Conservation (phyloP, 345 rosid genomes). For the Acer saccharum region DNA sequence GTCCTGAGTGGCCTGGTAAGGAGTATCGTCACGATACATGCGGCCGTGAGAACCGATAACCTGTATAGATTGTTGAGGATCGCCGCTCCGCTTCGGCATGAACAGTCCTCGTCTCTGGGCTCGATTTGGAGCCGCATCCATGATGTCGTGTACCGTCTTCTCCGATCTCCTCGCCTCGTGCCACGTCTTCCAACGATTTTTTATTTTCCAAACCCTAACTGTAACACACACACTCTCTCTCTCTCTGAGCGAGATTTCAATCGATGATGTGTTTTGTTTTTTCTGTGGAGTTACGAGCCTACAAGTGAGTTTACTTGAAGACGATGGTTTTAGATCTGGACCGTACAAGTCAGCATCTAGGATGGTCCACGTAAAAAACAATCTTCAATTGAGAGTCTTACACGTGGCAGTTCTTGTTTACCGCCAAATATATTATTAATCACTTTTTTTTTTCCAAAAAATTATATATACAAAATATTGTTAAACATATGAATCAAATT, state of each 20-base stretch:
- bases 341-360: neutral
- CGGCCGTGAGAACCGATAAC: slow-evolving; percentile 70
- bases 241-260: neutral
- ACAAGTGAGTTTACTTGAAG: neutral
- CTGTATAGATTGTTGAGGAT: slow-evolving; percentile 92
- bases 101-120: slow-evolving; percentile 88
- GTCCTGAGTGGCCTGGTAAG: slow-evolving; percentile 85
- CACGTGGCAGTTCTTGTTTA: neutral
- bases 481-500: no score
- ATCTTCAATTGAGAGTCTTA: neutral
- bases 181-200: slow-evolving; percentile 63
- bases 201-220: slow-evolving; percentile 18
- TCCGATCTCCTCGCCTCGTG: slow-evolving; percentile 99
- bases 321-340: neutral
- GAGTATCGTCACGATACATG: slow-evolving; percentile 79
- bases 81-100: slow-evolving; percentile 92
- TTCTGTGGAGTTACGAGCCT: neutral
- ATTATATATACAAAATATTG: no score
- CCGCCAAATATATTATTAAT: no score
- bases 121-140: slow-evolving; percentile 98
- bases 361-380: neutral
- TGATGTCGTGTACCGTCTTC: slow-evolving; percentile 95
- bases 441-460: no score
- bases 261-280: neutral
- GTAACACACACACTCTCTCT: neutral